These are phyloP conservation scores for Pinus tabuliformis DNA, from an alignment of 75 land plant genomes.

Conservation along the genomic window DNA sequence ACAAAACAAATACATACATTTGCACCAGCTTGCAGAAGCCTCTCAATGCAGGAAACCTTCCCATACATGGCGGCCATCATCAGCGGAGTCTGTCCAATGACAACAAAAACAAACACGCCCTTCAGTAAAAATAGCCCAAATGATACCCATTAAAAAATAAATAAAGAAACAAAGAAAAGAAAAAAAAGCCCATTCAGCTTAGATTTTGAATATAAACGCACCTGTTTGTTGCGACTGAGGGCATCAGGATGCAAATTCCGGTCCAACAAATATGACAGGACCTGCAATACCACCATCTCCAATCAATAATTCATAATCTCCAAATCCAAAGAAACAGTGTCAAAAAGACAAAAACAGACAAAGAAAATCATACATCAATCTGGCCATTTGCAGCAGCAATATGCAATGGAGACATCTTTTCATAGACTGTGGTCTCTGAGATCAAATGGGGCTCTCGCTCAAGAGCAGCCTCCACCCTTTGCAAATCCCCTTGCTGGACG, in stretches of 20 bases:
- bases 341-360: not conserved
- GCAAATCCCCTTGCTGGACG: conserved; percentile 33
- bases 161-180: not conserved
- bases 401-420: conserved; percentile 53
- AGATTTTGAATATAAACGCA: not conserved
- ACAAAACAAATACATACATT: conserved; percentile 47
- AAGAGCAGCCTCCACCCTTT: conserved; percentile 16
- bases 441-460: conserved; percentile 22
- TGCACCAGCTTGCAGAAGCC: conserved; percentile 67
- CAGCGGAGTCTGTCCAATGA: conserved; percentile 67
- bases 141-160: not conserved
- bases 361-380: conserved; percentile 46
- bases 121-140: not conserved
- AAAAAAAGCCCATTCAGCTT: not conserved
- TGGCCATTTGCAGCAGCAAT: conserved; percentile 68
- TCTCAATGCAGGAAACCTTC: conserved; percentile 61
- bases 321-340: not conserved
- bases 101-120: not conserved
- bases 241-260: conserved; percentile 43
- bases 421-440: conserved; percentile 18
- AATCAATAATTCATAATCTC: not conserved
- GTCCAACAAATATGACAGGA: conserved; percentile 52
- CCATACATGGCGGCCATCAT: conserved; percentile 93
- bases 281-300: conserved; percentile 27
- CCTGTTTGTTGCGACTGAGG: conserved; percentile 72